Conservation (phyloP, 768 basidiomycete species). For the Strobilomyces dryophilus region DNA sequence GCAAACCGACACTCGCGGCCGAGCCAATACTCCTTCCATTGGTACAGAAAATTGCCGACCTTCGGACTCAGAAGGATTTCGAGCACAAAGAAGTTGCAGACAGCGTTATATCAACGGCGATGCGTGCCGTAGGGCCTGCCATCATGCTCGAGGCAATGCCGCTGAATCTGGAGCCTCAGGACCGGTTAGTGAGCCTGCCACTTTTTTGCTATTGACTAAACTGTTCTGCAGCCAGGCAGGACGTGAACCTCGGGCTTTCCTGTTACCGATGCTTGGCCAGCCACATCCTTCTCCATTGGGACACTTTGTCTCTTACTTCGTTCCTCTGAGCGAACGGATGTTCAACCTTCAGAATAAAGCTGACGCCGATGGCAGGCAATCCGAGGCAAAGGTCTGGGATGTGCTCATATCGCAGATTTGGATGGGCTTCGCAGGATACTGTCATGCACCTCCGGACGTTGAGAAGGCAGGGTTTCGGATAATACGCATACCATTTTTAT, state of each 20-base stretch:
- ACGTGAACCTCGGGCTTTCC: slow-evolving; percentile 82
- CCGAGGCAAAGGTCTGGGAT: slow-evolving; percentile 94
- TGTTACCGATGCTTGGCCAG: slow-evolving; percentile 81
- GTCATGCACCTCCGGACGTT: slow-evolving; percentile 74
- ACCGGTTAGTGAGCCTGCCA: slow-evolving; percentile 50
- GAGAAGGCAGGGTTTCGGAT: slow-evolving; percentile 45
- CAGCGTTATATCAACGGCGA: slow-evolving; percentile 68
- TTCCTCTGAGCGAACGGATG: slow-evolving; percentile 90
- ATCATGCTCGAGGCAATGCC: slow-evolving; percentile 72
- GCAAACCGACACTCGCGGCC: slow-evolving; percentile 51
- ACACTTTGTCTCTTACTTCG: slow-evolving; percentile 88
- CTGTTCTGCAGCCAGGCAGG: slow-evolving; percentile 53
- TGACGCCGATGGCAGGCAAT: slow-evolving; percentile 63
- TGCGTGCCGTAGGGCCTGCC: slow-evolving; percentile 83
- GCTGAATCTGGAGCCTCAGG: slow-evolving; percentile 78
- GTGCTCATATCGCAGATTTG: slow-evolving; percentile 93
- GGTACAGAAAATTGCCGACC: slow-evolving; percentile 65
- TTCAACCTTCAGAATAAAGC: slow-evolving; percentile 84
- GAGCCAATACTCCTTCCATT: slow-evolving; percentile 67
- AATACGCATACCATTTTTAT: neutral
- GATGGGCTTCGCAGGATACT: slow-evolving; percentile 89
- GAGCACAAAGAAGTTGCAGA: slow-evolving; percentile 91
- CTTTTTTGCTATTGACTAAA: slow-evolving; percentile 1
- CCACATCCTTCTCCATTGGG: slow-evolving; percentile 75
- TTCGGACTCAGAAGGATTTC: slow-evolving; percentile 77